Evolutionary conservation across 768 basidiomycete species (phyloP).

Genomic region (Termitomyces sp.): DNA sequence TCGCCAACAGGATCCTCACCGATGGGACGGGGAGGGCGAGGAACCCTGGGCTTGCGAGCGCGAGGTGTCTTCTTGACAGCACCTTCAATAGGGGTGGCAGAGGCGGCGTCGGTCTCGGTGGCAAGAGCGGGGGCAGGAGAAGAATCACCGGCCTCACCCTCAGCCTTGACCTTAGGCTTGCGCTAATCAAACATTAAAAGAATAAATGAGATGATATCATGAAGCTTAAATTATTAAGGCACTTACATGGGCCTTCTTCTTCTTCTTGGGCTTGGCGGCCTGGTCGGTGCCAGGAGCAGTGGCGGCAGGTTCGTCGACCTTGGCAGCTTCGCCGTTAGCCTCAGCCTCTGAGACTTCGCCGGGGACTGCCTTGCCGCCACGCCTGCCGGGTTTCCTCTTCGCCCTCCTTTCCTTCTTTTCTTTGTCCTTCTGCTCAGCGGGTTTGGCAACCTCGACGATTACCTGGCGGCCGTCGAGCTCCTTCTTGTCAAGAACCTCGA

Average conservation of each 20-base stretch:
- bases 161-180: conserved; percentile 51
- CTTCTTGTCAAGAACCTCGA: conserved; percentile 80
- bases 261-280: conserved; percentile 78
- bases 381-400: conserved; percentile 81
- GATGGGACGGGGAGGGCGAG: conserved; percentile 61
- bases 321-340: conserved; percentile 72
- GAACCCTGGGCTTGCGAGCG: conserved; percentile 52
- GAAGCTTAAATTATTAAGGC: conserved; percentile 7
- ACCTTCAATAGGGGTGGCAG: conserved; percentile 32
- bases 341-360: conserved; percentile 90
- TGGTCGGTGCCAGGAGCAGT: conserved; percentile 56
- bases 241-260: conserved; percentile 68
- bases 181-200: conserved; percentile 39
- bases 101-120: conserved; percentile 24
- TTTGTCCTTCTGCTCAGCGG: conserved; percentile 81
- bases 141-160: conserved; percentile 36
- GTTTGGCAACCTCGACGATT: conserved; percentile 92
- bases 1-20: conserved; percentile 87
- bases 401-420: conserved; percentile 76
- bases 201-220: conserved; percentile 19
- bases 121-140: conserved; percentile 31
- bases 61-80: conserved; percentile 48
- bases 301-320: conserved; percentile 49
- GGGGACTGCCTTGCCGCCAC: conserved; percentile 81
- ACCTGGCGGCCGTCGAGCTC: conserved; percentile 88